Percentiles rank a stretch among this genome's conserved stretches.
These are phyloP conservation scores for Rubia balearica DNA, from an alignment of 305 asterid genomes.

Conservation along the genomic window DNA sequence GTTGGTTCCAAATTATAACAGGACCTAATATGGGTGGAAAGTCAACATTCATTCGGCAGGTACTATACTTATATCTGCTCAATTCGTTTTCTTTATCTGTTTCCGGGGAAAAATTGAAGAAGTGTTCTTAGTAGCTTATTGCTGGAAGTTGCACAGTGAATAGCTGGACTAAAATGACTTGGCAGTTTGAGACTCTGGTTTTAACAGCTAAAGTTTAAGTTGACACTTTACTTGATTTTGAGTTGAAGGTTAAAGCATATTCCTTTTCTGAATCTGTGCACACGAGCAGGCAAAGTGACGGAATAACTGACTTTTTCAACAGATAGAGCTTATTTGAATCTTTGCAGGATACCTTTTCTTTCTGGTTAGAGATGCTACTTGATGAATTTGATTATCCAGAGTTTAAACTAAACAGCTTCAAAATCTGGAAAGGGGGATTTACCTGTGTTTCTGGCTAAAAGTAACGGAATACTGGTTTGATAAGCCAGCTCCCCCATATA, in stretches of 20 bases:
- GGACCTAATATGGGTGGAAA: slow-evolving; percentile 99
- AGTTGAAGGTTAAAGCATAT: neutral
- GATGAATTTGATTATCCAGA: neutral
- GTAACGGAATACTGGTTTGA: neutral
- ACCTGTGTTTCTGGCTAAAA: neutral
- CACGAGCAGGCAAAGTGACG: neutral
- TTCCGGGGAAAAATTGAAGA: neutral
- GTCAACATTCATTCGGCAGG: slow-evolving; percentile 96
- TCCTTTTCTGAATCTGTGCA: neutral
- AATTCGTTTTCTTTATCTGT: neutral
- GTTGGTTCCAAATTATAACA: slow-evolving; percentile 97
- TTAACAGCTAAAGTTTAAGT: neutral
- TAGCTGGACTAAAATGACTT: neutral
- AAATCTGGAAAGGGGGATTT: neutral
- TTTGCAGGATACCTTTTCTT: neutral
- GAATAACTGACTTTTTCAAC: neutral
- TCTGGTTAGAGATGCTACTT: neutral
- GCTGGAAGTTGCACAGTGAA: neutral
- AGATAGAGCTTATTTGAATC: neutral
- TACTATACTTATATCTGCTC: slow-evolving; percentile 21
- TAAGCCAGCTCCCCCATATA: neutral
- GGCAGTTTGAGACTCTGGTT: neutral
- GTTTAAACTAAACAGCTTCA: neutral
- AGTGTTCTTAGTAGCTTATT: neutral
- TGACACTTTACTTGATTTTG: slow-evolving; percentile 1